Evolutionary conservation across 139 green algal genomes (phyloP).

Genomic region (Pedinophyceae sp.): DNA sequence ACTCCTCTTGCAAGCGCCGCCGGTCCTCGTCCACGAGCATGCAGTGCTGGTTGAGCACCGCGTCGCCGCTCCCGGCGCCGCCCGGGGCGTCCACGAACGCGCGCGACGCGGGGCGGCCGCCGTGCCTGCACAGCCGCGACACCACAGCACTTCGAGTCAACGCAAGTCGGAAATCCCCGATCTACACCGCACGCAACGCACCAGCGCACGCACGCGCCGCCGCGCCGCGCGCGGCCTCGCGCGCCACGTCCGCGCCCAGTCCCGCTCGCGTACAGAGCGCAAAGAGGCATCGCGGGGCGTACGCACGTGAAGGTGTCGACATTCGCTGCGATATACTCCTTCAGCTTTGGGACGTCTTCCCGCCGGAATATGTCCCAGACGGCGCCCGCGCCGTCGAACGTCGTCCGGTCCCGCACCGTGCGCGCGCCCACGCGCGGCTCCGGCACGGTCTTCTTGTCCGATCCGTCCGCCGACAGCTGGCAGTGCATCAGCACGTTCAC

Average conservation of each 20-base stretch:
- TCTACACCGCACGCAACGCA: too few species aligned
- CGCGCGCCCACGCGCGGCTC: not conserved
- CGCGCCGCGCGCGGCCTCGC: too few species aligned
- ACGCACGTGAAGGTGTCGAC: too few species aligned
- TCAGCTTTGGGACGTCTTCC: conserved; percentile 9
- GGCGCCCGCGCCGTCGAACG: conserved; percentile 3
- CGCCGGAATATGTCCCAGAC: conserved; percentile 14
- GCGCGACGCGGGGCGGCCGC: too few species aligned
- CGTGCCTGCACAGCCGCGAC: too few species aligned
- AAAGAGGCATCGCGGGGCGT: too few species aligned
- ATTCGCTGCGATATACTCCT: conserved; percentile 7
- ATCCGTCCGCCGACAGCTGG: too few species aligned
- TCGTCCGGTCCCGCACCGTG: not conserved
- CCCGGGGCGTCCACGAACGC: not conserved
- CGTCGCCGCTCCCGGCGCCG: not conserved
- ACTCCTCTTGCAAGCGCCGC: not conserved
- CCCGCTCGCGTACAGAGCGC: too few species aligned
- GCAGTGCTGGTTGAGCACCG: not conserved
- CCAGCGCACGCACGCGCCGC: too few species aligned
- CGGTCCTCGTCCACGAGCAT: not conserved
- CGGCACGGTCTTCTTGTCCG: not conserved
- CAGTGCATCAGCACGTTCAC: conserved; percentile 17
- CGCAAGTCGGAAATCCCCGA: too few species aligned
- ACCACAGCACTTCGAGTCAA: too few species aligned
- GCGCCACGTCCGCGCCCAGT: too few species aligned